These are phyloP conservation scores for Linum lewisii DNA, from an alignment of 345 rosid species.

Conservation along the genomic window DNA sequence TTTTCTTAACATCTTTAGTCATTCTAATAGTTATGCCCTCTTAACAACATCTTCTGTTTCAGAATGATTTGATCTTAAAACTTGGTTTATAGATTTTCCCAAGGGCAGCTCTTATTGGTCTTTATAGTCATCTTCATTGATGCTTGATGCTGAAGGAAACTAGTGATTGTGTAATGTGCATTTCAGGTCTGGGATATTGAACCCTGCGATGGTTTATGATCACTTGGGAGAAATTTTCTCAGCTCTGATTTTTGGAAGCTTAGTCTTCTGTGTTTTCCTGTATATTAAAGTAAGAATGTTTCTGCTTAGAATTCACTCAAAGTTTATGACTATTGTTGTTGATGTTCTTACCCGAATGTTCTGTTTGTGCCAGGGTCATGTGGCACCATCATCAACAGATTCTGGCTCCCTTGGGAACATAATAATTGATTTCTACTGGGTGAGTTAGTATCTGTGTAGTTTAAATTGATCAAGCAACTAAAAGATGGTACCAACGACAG, in stretches of 20 bases:
- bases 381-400: constrained; percentile 90
- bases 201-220: constrained; percentile 79
- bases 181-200: constrained; percentile 89
- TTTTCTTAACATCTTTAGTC: too few relatives aligned
- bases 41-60: too few relatives aligned
- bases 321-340: constrained; percentile 5
- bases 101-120: too few relatives aligned
- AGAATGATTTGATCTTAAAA: too few relatives aligned
- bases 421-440: constrained; percentile 96
- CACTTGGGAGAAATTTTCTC: constrained; percentile 95
- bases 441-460: constrained; percentile 26
- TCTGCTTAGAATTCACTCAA: constrained; percentile 6
- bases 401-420: constrained; percentile 90
- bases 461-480: not conserved
- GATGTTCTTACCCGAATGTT: constrained; percentile 16
- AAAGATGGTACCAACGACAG: too few relatives aligned
- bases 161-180: constrained; percentile 6
- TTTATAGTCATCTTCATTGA: not conserved
- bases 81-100: too few relatives aligned
- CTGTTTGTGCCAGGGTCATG: constrained; percentile 55
- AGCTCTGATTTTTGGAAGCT: constrained; percentile 80
- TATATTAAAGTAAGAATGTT: constrained; percentile 66
- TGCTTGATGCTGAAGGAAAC: not conserved
- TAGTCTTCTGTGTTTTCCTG: constrained; percentile 73
- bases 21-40: too few relatives aligned